Base-by-base conservation (phyloP, 208 protist species). In the Acanthamoeba castellanii region DNA sequence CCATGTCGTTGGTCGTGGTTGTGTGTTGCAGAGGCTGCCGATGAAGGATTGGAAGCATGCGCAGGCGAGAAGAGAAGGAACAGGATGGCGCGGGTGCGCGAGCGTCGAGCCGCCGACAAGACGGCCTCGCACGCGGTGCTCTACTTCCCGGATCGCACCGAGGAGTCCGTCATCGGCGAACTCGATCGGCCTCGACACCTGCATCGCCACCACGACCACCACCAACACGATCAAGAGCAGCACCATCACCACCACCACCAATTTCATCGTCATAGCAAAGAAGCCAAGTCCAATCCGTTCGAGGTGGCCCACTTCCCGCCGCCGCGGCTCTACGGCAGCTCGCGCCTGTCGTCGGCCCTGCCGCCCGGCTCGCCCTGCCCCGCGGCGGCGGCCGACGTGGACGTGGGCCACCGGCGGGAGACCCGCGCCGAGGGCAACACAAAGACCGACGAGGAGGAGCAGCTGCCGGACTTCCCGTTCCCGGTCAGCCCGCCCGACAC, bases 241-340 rank as follows among this genome's bases (percentile, higher is more conserved):
- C 66, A n/a, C n/a, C n/a, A 18, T 3, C 66, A 27, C 57, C 57
- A 11, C 57, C 57, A 61, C 13, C 20, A 25, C 22, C 55, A 20
- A 59, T 20, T 59, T 25, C 55, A 59, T 25, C 55, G 1, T 20
- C 20, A 27, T 25, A 6, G 66, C 42, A 25, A 59, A 22, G 20
- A 59, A 22, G 20, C 55, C 55, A 59, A 59, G 55, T 2, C 55
- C 55, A 25, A 25, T 11, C 20, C 55, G 11, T 22, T 59, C 20
- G 70, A 37, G 70, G 32, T n/a, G n/a, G 70, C 70, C 14, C 34
- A 78, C 34, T 78, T 78, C 70, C 70, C 70, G 32, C 70, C 70
- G 13, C 70, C 70, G 32, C 70, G 70, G 70, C 34, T 78, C 16
- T 78, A 78, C 70, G 70, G 70, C 32, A 78, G 70, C 32, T 2